phyloP scores from a whole-genome alignment of 2,329 filamentous ascomycete species.

The Fusarium sublunatum region DNA sequence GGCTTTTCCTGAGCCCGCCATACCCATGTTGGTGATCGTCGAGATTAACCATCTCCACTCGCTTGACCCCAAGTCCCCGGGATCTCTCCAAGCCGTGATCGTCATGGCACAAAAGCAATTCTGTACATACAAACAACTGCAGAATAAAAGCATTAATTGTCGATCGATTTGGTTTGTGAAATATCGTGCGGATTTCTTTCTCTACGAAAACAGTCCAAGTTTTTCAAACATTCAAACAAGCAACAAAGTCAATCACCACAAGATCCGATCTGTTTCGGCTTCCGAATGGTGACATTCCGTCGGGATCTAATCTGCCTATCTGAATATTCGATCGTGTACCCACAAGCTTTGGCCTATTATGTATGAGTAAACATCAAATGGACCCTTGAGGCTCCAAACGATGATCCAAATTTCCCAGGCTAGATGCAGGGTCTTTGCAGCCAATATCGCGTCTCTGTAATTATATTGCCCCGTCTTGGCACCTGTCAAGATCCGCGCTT shows the following conservation, averaged over 20 bases:
- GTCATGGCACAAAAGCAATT: background rate
- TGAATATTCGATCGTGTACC: background rate
- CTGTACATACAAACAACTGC: too few species aligned
- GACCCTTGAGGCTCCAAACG: background rate
- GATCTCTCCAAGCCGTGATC: constrained; percentile 2
- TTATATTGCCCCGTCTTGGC: background rate
- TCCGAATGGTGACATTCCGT: background rate
- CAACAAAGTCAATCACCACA: background rate
- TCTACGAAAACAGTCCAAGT: too few species aligned
- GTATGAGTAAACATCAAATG: background rate
- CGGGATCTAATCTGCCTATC: background rate
- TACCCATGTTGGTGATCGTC: constrained; percentile 6
- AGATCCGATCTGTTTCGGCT: background rate
- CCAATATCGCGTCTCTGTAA: background rate
- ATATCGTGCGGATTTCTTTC: too few species aligned
- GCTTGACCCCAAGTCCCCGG: background rate
- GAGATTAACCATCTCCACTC: background rate
- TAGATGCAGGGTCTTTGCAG: background rate
- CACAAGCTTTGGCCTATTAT: background rate
- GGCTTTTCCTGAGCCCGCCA: background rate
- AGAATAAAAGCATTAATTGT: too few species aligned
- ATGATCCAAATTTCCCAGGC: background rate
- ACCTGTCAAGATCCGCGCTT: background rate
- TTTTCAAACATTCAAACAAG: too few species aligned
- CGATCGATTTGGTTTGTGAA: too few species aligned